Evolutionary conservation across 2,329 filamentous ascomycete species (phyloP), one percentile per base, ranked within the genome.

Genomic region (Nannizzia gypsea): DNA sequence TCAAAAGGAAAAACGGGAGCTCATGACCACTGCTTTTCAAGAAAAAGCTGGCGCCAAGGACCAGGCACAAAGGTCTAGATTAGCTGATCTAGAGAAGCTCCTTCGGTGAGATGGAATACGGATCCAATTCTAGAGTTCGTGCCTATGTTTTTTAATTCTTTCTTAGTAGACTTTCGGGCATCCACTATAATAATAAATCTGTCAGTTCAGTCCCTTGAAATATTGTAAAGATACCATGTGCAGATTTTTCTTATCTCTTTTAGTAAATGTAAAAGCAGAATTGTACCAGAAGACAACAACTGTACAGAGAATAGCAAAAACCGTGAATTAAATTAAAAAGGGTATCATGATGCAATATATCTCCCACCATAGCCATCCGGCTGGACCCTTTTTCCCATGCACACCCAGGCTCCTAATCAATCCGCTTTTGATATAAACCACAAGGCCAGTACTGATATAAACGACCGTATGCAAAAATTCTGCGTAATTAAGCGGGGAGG

Each of bases 1-100:
- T 54, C 90, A 96, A 72, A 78, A 81, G 42, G 83, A 87, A 66
- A 96, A 96, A 78, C 80, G 90, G 44, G 81, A 86, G 67, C 74
- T 95, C 57, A 89, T 93, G 71, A 82, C 80, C 38, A 82, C 88
- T 67, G 89, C 90, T 0, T 93, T 95, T 73, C 81, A 85, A 61
- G 90, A 95, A 74, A 80, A 81, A 63, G 73, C 69, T 62, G 70
- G 77, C 44, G 78, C 81, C 65, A 82, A 78, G 68, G 78, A 78
- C 28, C 81, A 82, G 65, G 81, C 79, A 61, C 66, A 72, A 57
- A 73, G 71, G 60, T 82, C 81, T 13, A 75, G 82, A 3, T 76
- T 84, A 73, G 81, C 71, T 1, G 75, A 77, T 65, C 67, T 77
- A 26, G 74, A 76, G 62, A 71, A 68, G 38, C 65, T 77, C 36